These are phyloP conservation scores for Talaromyces sp. DNA, from an alignment of 2,329 filamentous ascomycete genomes.

Conservation along the genomic window DNA sequence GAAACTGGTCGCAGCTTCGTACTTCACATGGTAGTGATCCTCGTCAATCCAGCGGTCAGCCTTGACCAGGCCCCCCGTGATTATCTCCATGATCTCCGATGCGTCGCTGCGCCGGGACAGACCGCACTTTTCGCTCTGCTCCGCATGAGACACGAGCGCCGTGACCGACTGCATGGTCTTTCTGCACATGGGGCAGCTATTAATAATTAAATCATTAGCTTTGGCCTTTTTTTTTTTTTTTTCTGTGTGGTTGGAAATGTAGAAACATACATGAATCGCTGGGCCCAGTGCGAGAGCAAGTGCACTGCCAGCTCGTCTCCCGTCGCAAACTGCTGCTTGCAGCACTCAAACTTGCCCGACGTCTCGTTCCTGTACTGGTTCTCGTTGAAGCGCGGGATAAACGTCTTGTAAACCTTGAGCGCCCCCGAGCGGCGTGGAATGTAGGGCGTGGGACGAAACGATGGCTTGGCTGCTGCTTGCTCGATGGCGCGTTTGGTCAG, in stretches of 20 bases:
- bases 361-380: constrained; percentile 26
- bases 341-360: constrained; percentile 30
- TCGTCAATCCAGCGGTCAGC: background rate
- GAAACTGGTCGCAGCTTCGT: background rate
- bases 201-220: background rate
- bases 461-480: background rate
- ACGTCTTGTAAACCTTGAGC: background rate
- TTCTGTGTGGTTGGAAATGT: no score
- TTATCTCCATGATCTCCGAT: background rate
- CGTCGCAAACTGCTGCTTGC: constrained; percentile 21
- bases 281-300: constrained; percentile 13
- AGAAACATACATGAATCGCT: background rate
- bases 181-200: background rate
- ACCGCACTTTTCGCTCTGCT: background rate
- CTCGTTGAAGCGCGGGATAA: constrained; percentile 19
- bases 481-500: constrained; percentile 13
- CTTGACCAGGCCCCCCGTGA: background rate
- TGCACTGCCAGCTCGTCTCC: constrained; percentile 27
- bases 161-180: background rate
- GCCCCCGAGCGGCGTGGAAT: background rate
- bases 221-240: no score
- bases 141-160: background rate
- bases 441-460: background rate
- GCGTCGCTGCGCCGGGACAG: background rate
- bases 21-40: background rate